These are phyloP conservation scores for Talaromyces sp. DNA, from an alignment of 2,329 filamentous ascomycete species.

Conservation along the genomic window DNA sequence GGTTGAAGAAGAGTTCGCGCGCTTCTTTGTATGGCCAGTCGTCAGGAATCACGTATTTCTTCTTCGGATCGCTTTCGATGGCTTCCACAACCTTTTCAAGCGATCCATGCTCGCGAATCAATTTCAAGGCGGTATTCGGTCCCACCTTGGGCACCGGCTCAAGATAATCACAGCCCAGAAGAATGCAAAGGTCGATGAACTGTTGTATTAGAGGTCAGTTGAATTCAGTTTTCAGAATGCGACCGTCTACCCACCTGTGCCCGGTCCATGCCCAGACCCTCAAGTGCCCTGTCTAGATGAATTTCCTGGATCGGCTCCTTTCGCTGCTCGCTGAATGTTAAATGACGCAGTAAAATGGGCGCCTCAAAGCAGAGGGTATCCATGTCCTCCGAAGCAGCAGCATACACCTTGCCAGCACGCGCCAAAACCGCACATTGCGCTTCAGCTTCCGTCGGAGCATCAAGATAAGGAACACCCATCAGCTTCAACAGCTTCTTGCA, in stretches of 20 bases:
- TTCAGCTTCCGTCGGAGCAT: conserved; percentile 94
- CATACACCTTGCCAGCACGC: conserved; percentile 89
- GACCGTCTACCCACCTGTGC: conserved; percentile 59
- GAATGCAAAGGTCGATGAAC: conserved; percentile 97
- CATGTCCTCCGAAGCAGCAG: conserved; percentile 97
- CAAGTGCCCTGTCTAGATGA: conserved; percentile 77
- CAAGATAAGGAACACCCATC: conserved; percentile 94
- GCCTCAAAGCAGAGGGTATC: conserved; percentile 94
- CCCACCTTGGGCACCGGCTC: conserved; percentile 95
- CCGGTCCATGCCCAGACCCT: conserved; percentile 82
- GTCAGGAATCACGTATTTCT: conserved; percentile 83
- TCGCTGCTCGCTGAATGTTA: conserved; percentile 94
- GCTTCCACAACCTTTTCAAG: conserved; percentile 82
- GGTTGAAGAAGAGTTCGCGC: conserved; percentile 83
- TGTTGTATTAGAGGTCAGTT: conserved; percentile 35
- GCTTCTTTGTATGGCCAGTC: conserved; percentile 96
- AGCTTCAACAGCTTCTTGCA: conserved; percentile 86
- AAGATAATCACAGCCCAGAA: conserved; percentile 95
- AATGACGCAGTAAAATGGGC: conserved; percentile 82
- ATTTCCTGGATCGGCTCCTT: conserved; percentile 99
- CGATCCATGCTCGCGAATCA: conserved; percentile 86
- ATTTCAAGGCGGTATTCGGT: conserved; percentile 82
- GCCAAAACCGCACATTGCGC: conserved; percentile 92
- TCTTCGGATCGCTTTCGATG: conserved; percentile 70
- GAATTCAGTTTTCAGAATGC: too few species aligned